Evolutionary conservation across 495 filamentous ascomycete species (phyloP).

Genomic region (Aspergillus biplanus): DNA sequence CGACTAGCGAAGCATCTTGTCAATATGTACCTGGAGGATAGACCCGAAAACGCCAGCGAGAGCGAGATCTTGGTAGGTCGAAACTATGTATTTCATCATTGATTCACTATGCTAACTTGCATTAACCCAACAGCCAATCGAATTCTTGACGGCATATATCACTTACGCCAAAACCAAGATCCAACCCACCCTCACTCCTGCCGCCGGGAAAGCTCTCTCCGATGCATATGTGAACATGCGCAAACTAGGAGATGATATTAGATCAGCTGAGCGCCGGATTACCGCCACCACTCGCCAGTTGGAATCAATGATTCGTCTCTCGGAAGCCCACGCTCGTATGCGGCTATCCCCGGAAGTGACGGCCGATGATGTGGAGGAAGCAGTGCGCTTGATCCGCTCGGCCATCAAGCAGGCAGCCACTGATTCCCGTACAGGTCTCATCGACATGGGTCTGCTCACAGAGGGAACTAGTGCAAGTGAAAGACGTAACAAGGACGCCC

Average conservation of each 20-base stretch:
- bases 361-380: slow-evolving; percentile 82
- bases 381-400: slow-evolving; percentile 85
- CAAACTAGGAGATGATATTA: slow-evolving; percentile 92
- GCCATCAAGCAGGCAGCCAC: slow-evolving; percentile 98
- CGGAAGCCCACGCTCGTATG: slow-evolving; percentile 98
- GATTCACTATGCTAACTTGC: slow-evolving; percentile 11
- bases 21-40: slow-evolving; percentile 96
- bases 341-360: slow-evolving; percentile 77
- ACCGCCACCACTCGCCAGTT: slow-evolving; percentile 95
- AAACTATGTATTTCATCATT: neutral
- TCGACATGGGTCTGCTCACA: slow-evolving; percentile 94
- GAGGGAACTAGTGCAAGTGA: slow-evolving; percentile 89
- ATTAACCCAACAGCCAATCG: slow-evolving; percentile 66
- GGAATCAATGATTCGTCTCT: slow-evolving; percentile 94
- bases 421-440: slow-evolving; percentile 85
- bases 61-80: slow-evolving; percentile 77
- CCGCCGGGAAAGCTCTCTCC: slow-evolving; percentile 79
- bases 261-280: slow-evolving; percentile 90
- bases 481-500: slow-evolving; percentile 74
- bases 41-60: slow-evolving; percentile 78
- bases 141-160: slow-evolving; percentile 96
- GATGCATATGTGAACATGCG: slow-evolving; percentile 94
- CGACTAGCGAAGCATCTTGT: slow-evolving; percentile 89
- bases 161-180: slow-evolving; percentile 90
- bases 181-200: slow-evolving; percentile 77